Evolutionary conservation across 208 protist species (phyloP).

Genomic region (Naegleria lovaniensis): DNA sequence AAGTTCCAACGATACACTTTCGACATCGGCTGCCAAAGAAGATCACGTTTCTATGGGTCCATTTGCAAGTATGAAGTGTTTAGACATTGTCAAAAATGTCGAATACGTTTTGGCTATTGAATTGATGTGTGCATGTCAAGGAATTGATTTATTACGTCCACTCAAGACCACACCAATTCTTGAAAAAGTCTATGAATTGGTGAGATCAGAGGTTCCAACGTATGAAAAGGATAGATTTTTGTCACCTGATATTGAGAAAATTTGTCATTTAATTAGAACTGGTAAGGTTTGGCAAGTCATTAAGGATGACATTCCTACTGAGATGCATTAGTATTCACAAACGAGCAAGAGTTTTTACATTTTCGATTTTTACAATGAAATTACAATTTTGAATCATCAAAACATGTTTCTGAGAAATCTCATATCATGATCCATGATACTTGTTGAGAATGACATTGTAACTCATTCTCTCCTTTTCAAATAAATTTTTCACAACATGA

Average conservation of each 20-base stretch:
- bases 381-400: too few relatives aligned
- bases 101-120: conserved; percentile 72
- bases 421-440: too few relatives aligned
- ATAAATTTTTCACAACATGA: too few relatives aligned
- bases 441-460: too few relatives aligned
- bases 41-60: conserved; percentile 74
- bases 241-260: conserved; percentile 56
- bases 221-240: conserved; percentile 62
- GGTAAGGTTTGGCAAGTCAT: conserved; percentile 39
- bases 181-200: conserved; percentile 53
- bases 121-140: conserved; percentile 60
- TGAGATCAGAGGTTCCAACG: conserved; percentile 47
- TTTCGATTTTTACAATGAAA: too few relatives aligned
- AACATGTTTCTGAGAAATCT: too few relatives aligned
- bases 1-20: conserved; percentile 64
- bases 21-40: conserved; percentile 70
- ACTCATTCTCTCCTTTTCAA: too few relatives aligned
- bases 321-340: background rate
- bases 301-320: background rate
- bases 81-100: conserved; percentile 64
- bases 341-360: too few relatives aligned
- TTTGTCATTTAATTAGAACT: conserved; percentile 42
- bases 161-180: conserved; percentile 54
- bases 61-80: conserved; percentile 56
- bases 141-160: conserved; percentile 62